Conservation (phyloP, 129 eudicot genomes). For the Logfia minima region DNA sequence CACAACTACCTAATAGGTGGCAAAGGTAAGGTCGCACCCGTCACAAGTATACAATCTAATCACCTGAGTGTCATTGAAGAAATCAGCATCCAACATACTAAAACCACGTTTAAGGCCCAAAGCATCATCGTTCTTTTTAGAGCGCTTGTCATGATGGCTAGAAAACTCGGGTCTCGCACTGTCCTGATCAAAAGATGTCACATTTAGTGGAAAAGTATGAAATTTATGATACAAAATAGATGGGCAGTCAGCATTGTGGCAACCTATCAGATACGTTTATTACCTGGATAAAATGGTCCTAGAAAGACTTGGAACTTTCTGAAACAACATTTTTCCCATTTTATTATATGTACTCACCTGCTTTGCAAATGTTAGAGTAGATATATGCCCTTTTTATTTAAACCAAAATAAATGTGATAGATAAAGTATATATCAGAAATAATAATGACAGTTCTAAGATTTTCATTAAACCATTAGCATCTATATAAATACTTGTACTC, state of each 20-base stretch:
- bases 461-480: no score
- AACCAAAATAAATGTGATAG: background rate
- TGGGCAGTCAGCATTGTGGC: background rate
- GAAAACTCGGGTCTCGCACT: conserved; percentile 38
- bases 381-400: background rate
- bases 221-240: background rate
- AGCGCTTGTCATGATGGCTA: conserved; percentile 20
- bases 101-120: conserved; percentile 44
- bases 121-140: conserved; percentile 30
- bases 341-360: conserved; percentile 57
- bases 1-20: no score
- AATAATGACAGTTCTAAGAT: no score
- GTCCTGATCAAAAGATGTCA: conserved; percentile 52
- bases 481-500: no score
- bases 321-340: conserved; percentile 43
- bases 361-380: conserved; percentile 41
- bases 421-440: no score
- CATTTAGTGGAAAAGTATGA: conserved; percentile 5
- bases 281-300: conserved; percentile 57
- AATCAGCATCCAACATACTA: conserved; percentile 63
- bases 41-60: background rate
- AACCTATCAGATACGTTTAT: conserved; percentile 11
- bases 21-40: background rate
- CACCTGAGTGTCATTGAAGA: conserved; percentile 67
- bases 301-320: conserved; percentile 49